A percentile compares a stretch with the other conserved stretches of the same genome.
Evolutionary conservation across 2,329 filamentous ascomycete genomes (phyloP).

Genomic region (Neoscytalidium dimidiatum): DNA sequence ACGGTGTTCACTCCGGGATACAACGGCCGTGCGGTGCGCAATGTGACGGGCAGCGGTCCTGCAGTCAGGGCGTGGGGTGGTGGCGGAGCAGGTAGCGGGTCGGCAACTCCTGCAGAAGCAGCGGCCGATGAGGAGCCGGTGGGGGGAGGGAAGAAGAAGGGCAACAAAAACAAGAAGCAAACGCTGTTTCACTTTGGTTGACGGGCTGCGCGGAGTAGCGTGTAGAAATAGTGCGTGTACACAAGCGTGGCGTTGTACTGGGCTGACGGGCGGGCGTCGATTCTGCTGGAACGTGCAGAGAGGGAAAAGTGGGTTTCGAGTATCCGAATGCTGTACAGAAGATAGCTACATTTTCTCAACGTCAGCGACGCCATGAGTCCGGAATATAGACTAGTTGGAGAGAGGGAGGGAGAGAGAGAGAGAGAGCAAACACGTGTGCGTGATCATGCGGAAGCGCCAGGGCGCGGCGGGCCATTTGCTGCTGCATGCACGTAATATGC

Average conservation of each 20-base stretch:
- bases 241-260: conserved; percentile 14
- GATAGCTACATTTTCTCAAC: background rate
- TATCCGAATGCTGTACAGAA: background rate
- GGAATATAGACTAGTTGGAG: background rate
- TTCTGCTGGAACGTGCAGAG: background rate
- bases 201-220: conserved; percentile 3
- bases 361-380: background rate
- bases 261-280: background rate
- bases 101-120: conserved; percentile 24
- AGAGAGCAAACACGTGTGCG: conserved; percentile 4
- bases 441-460: background rate
- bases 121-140: conserved; percentile 21
- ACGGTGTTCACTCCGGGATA: conserved; percentile 55
- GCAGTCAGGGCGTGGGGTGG: conserved; percentile 44
- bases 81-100: conserved; percentile 28
- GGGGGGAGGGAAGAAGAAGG: conserved; percentile 45
- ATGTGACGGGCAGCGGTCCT: conserved; percentile 39
- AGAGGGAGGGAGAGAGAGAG: no score
- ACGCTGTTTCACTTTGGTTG: conserved; percentile 53
- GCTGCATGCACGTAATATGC: background rate
- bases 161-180: conserved; percentile 54
- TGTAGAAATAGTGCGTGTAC: conserved; percentile 6
- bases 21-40: conserved; percentile 46
- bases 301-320: conserved; percentile 7
- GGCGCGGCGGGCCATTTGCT: background rate